Evolutionary conservation across 805 yeast species (phyloP).

Genomic region (Blastobotrys peoriensis): DNA sequence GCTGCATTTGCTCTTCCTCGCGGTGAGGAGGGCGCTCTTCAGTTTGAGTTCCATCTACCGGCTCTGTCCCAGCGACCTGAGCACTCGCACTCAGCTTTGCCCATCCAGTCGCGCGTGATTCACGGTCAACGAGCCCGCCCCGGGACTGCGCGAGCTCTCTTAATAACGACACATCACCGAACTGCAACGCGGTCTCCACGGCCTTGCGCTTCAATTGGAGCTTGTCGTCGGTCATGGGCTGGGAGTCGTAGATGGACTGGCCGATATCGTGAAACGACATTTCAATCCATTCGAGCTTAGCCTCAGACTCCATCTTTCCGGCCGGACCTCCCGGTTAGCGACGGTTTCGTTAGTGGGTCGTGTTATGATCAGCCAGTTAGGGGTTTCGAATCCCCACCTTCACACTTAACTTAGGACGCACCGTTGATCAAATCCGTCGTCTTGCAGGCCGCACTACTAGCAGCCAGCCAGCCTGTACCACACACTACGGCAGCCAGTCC

Average conservation of each 20-base stretch:
- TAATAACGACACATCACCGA: constrained; percentile 27
- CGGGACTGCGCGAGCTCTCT: constrained; percentile 38
- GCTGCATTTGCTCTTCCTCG: constrained; percentile 72
- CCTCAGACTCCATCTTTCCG: not conserved
- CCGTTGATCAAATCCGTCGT: no score
- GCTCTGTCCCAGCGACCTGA: constrained; percentile 27
- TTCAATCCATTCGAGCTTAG: constrained; percentile 42
- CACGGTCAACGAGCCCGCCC: constrained; percentile 42
- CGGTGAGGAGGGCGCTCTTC: constrained; percentile 39
- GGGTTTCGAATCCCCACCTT: no score
- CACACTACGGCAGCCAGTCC: no score
- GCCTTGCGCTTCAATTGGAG: constrained; percentile 30
- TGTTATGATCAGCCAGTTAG: no score
- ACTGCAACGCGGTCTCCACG: constrained; percentile 33
- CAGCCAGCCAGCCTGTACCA: no score
- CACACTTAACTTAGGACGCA: no score
- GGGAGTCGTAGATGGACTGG: constrained; percentile 40
- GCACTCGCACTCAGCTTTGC: constrained; percentile 33
- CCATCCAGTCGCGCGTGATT: constrained; percentile 44
- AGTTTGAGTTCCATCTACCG: not conserved
- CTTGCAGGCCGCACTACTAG: no score
- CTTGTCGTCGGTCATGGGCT: constrained; percentile 38
- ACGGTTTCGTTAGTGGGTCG: no score
- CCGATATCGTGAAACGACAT: constrained; percentile 45
- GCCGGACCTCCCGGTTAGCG: no score